phyloP scores from a whole-genome alignment of 1,284 basidiomycete species.

The Phylloboletellus chloephorus region DNA sequence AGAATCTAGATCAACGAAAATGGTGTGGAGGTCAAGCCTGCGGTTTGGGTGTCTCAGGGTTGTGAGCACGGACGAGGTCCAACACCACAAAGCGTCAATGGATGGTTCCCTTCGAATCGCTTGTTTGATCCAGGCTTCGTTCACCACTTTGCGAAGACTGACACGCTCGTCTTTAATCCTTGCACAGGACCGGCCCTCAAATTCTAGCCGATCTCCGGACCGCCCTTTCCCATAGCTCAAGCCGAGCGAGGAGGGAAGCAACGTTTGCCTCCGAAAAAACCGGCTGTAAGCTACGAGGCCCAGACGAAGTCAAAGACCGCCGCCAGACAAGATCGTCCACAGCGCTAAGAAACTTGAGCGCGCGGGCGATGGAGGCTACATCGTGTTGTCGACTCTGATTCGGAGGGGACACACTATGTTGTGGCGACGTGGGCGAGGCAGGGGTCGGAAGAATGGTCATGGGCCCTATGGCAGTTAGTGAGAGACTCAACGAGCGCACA shows the following conservation, averaged over 20 bases:
- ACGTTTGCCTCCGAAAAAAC: slow-evolving; percentile 27
- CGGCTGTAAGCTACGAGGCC: slow-evolving; percentile 11
- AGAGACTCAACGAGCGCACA: slow-evolving; percentile 14
- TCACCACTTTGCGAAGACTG: not conserved
- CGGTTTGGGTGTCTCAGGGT: not conserved
- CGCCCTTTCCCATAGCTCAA: slow-evolving; percentile 28
- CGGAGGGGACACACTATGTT: not conserved
- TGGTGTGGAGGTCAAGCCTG: not conserved
- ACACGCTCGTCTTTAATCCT: not conserved
- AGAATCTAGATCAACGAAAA: slow-evolving; percentile 1
- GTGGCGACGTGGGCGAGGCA: not conserved
- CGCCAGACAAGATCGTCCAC: slow-evolving; percentile 31
- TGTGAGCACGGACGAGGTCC: too few species aligned
- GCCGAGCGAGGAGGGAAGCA: slow-evolving; percentile 21
- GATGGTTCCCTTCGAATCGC: too few species aligned
- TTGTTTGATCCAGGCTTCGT: too few species aligned
- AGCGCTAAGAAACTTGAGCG: slow-evolving; percentile 23
- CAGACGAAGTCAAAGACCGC: slow-evolving; percentile 14
- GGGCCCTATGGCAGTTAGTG: slow-evolving; percentile 1
- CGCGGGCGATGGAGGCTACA: slow-evolving; percentile 19
- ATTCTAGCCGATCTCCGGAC: slow-evolving; percentile 19
- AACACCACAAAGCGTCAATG: too few species aligned
- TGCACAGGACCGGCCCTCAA: slow-evolving; percentile 3
- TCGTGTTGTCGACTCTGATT: slow-evolving; percentile 12
- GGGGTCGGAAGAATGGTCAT: not conserved